Percentiles rank a stretch among this genome's conserved stretches.
Conservation (phyloP, 768 basidiomycete genomes). For the Xanthoconium purpureum region DNA sequence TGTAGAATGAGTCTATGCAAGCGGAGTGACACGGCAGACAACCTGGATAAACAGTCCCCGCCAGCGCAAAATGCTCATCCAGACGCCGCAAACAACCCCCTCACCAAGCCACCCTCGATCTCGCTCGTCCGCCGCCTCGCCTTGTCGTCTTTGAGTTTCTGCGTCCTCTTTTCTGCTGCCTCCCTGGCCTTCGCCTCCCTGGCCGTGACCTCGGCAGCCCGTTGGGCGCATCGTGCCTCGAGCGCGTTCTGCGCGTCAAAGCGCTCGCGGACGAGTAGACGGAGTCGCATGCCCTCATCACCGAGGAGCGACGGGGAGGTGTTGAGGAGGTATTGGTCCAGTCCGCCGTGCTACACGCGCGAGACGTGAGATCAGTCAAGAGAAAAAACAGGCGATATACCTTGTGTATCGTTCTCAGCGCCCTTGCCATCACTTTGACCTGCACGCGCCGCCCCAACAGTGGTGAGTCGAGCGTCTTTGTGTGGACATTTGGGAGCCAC, state of each 20-base stretch:
- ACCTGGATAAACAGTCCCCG: background rate
- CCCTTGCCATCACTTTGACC: conserved; percentile 72
- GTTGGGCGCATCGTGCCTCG: conserved; percentile 17
- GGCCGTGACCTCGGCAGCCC: conserved; percentile 20
- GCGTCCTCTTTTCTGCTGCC: conserved; percentile 4
- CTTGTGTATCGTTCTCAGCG: conserved; percentile 82
- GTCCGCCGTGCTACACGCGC: conserved; percentile 52
- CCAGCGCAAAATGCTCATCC: background rate
- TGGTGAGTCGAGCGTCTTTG: conserved; percentile 69
- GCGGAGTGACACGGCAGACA: background rate
- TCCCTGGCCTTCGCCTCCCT: conserved; percentile 12
- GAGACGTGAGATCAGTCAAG: background rate
- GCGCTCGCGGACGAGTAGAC: conserved; percentile 38
- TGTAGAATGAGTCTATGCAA: conserved; percentile 1
- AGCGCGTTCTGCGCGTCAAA: conserved; percentile 20
- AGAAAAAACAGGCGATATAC: conserved; percentile 34
- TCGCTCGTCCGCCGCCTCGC: background rate
- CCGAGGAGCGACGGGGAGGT: conserved; percentile 40
- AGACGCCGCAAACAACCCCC: conserved; percentile 19
- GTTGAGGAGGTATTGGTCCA: conserved; percentile 65
- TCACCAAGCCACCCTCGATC: conserved; percentile 11
- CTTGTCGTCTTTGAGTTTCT: conserved; percentile 7
- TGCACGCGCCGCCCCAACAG: conserved; percentile 53
- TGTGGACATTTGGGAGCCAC: conserved; percentile 87
- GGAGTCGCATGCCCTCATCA: conserved; percentile 44